Evolutionary conservation across 495 filamentous ascomycete species (phyloP), one percentile per base, ranked within the genome.

Genomic region (Aspergillus affinis): DNA sequence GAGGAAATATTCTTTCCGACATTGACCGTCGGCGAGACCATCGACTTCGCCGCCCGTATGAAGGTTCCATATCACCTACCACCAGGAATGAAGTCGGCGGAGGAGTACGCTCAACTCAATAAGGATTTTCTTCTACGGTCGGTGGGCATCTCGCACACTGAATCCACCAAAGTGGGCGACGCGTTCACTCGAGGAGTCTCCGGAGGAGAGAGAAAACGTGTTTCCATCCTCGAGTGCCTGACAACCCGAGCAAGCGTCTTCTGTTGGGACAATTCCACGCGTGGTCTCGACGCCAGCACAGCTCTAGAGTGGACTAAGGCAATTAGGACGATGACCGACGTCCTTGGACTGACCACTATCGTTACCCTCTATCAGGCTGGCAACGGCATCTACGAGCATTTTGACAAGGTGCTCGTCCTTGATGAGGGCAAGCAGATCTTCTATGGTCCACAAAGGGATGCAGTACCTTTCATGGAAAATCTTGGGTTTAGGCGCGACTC

Each of bases 141-240:
- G 0, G 3, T 48, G 2, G 15, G 46, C 4, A 48, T 48, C 46
- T 3, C n/a, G 4, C 46, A 48, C 20, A 21, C 46, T 1, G 12
- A 6, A 9, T 1, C 1, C 1, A 48, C 46, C 10, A 82, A 75
- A 84, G 89, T 94, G 19, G 91, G 91, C 13, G 88, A 91, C 60
- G 83, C 84, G 6, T 90, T 86, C 60, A 81, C 92, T 46, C 88
- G 91, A n/a, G 91, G 91, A 62, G 84, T 95, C n/a, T 90, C 87
- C 6, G 91, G 91, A 32, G 91, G 91, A 48, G 90, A 94, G 69
- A 83, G 91, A 49, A 89, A 89, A 66, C 84, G 85, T 55, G 84
- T 89, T 2, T 86, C 82, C 0, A 88, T 89, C 68, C 82, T 85
- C 0, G 87, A 90, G 64, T 86, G 83, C 4, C 65, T 89, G 19